Evolutionary conservation across 208 protist species (phyloP), one percentile per base, ranked within the genome.

Genomic region (Leishmania arabica): DNA sequence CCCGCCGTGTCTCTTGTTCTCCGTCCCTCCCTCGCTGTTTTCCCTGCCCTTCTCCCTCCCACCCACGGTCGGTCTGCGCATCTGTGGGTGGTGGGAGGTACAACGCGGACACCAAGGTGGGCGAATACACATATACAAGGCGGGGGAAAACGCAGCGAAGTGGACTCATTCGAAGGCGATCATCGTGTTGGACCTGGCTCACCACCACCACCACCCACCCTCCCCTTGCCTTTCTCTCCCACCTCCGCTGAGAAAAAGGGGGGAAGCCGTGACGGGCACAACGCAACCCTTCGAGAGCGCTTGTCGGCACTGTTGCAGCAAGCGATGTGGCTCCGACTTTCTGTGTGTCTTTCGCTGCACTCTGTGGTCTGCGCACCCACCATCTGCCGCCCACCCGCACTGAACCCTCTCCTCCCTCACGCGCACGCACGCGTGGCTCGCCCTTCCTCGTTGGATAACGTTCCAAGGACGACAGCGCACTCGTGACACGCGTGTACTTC

Each of bases 401-500:
- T 56, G 45, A 3, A 19, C 70, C 3, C 70, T 40, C n/a, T 56
- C 19, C 42, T 42, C 51, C n/a, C 72, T 49, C 72, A 77, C 74
- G 54, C 76, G 8, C 62, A 79, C 62, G n/a, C 45, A 79, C 76
- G 1, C 75, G 56, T 60, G 34, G 56, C 34, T 34, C 27, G n/a
- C 24, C 47, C 72, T 15, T 42, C 51, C 51, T 62, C n/a, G 6
- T 45, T 17, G 21, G 69, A 54, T 54, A 9, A 7, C 3, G 24
- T 54, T 31, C 69, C n/a, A 24, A 37, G 54, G n/a, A 4, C 24
- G 42, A 40, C 19, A 71, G 66, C 34, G 34, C 64, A 68, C 27
- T 15, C 64, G 64, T 24, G 21, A n/a, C 66, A 24, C 21, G 6
- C 6, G 66, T 37, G 66, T n/a, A 7, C 62, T 4, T 64, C 27